These are phyloP conservation scores for Dipteronia dyeriana DNA, from an alignment of 345 rosid genomes.

Conservation along the genomic window DNA sequence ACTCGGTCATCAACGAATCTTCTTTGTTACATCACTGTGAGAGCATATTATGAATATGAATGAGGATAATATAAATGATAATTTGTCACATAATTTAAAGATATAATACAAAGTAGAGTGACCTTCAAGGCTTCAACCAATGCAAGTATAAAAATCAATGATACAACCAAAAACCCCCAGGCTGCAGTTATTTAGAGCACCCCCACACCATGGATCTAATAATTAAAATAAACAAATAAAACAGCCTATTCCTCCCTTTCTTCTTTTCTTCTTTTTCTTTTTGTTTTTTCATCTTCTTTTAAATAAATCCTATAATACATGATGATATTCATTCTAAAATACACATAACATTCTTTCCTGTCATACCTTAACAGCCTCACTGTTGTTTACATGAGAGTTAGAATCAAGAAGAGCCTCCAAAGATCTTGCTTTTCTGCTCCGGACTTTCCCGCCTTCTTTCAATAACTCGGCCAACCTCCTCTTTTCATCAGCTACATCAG, in stretches of 20 bases:
- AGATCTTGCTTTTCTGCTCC: constrained; percentile 68
- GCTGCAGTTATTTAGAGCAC: constrained; percentile 16
- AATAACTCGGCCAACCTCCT: constrained; percentile 69
- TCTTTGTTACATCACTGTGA: not conserved
- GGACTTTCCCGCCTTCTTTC: constrained; percentile 79
- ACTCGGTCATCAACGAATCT: not conserved
- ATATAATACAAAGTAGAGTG: constrained; percentile 7
- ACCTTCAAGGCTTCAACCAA: constrained; percentile 9
- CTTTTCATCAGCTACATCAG: constrained; percentile 91
- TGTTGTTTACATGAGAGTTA: constrained; percentile 36
- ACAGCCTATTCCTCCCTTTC: constrained; percentile 21
- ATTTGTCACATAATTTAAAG: constrained; percentile 9
- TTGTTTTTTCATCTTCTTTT: constrained; percentile 8
- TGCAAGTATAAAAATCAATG: constrained; percentile 10
- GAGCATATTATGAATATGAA: constrained; percentile 9
- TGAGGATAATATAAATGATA: not conserved
- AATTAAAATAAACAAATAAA: not conserved
- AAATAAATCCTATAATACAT: constrained; percentile 39
- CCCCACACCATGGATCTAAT: constrained; percentile 15
- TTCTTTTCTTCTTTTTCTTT: constrained; percentile 15
- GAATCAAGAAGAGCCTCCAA: constrained; percentile 83
- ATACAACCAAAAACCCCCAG: constrained; percentile 8
- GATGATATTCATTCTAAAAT: constrained; percentile 20
- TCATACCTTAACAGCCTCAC: constrained; percentile 39
- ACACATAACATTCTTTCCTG: constrained; percentile 17